phyloP scores from a whole-genome alignment of 2,329 filamentous ascomycete species.

The Cordyceps farinosa region DNA sequence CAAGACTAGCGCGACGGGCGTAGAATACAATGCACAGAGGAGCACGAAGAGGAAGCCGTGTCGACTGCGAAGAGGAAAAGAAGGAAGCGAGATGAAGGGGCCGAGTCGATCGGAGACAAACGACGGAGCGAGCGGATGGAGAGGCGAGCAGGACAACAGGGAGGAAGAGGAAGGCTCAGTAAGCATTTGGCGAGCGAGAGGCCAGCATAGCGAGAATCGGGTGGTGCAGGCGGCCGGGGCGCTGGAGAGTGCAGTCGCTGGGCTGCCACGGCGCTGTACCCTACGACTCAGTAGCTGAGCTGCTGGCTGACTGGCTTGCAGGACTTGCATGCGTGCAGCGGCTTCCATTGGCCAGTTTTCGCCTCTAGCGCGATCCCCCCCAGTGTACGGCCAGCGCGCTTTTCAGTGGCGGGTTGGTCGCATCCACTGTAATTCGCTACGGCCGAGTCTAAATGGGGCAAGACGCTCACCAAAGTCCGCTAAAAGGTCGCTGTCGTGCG shows the following conservation, averaged over 20 bases:
- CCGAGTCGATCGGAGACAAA: background rate
- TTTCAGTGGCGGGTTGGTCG: background rate
- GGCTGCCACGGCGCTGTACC: too few species aligned
- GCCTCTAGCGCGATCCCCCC: too few species aligned
- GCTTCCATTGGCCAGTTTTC: background rate
- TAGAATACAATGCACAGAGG: slow-evolving; percentile 2
- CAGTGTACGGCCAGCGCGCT: background rate
- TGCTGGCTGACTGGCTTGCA: background rate
- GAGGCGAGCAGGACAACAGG: background rate
- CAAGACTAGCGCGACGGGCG: slow-evolving; percentile 4
- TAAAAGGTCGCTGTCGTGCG: background rate
- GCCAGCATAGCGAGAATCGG: slow-evolving; percentile 8
- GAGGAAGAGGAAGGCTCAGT: slow-evolving; percentile 6
- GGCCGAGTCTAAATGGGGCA: background rate
- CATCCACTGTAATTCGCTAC: slow-evolving; percentile 11
- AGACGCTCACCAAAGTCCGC: background rate
- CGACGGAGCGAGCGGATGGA: slow-evolving; percentile 9
- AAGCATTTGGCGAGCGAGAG: slow-evolving; percentile 14
- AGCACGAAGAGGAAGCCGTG: background rate
- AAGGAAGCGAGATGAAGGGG: slow-evolving; percentile 2
- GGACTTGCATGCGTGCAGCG: background rate
- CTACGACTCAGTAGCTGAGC: background rate
- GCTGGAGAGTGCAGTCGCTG: background rate
- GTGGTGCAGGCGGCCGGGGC: background rate
- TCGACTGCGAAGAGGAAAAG: background rate